phyloP scores from a whole-genome alignment of 129 eudicot genomes.

The Pittosporum tobira region DNA sequence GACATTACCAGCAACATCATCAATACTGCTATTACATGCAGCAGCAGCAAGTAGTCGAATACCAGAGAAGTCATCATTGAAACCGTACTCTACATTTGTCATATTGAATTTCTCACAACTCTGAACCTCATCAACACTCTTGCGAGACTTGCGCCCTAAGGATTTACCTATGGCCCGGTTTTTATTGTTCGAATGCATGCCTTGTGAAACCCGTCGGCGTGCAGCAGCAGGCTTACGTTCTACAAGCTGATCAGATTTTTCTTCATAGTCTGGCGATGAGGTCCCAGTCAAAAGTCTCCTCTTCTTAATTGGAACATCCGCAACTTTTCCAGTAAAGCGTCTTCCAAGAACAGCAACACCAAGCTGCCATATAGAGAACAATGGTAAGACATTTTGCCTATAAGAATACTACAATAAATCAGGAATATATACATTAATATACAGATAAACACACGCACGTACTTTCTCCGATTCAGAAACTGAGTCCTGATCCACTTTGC shows the following conservation, averaged over 20 bases:
- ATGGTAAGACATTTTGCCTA: neutral
- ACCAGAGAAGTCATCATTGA: conserved; percentile 58
- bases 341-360: conserved; percentile 43
- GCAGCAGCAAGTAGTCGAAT: conserved; percentile 10
- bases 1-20: conserved; percentile 16
- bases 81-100: neutral
- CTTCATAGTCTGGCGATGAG: conserved; percentile 20
- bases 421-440: neutral
- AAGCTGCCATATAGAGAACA: conserved; percentile 30
- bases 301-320: conserved; percentile 75
- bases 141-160: neutral
- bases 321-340: conserved; percentile 37
- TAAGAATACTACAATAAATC: neutral
- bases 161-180: conserved; percentile 3
- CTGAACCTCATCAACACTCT: neutral
- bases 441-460: neutral
- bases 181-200: conserved; percentile 5
- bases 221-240: conserved; percentile 17
- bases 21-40: conserved; percentile 21
- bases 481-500: conserved; percentile 27
- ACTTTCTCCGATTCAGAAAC: conserved; percentile 64
- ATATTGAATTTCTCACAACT: conserved; percentile 12
- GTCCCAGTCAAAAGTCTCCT: conserved; percentile 40
- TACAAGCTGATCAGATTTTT: conserved; percentile 14
- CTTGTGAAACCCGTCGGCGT: neutral